Percentiles rank a stretch among this genome's conserved stretches.
phyloP scores from a whole-genome alignment of 129 eudicot species.

The Helianthus tuberosus region DNA sequence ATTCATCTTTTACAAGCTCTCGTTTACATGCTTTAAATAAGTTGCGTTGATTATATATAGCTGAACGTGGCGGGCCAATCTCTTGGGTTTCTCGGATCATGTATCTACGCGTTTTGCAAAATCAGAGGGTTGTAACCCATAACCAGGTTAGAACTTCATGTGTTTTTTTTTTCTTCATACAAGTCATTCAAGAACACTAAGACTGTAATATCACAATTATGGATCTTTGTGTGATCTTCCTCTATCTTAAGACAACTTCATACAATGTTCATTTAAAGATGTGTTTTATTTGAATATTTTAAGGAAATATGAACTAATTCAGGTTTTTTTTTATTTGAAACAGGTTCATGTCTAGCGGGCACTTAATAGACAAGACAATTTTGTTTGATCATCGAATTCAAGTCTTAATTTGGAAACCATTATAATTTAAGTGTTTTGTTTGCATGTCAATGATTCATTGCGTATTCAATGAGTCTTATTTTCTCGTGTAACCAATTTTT shows the following conservation, averaged over 20 bases:
- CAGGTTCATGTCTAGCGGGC: constrained; percentile 25
- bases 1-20: background rate
- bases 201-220: background rate
- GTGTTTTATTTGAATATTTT: background rate
- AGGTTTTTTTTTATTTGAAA: constrained; percentile 12
- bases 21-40: background rate
- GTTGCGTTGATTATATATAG: constrained; percentile 17
- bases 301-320: constrained; percentile 12
- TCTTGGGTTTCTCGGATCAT: constrained; percentile 57
- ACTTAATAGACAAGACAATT: constrained; percentile 22
- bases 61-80: constrained; percentile 49
- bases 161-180: background rate
- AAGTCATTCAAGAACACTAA: background rate
- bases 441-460: background rate
- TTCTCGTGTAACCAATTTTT: no score
- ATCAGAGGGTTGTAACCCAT: constrained; percentile 37
- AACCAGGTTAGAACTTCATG: constrained; percentile 4
- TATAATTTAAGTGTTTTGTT: background rate
- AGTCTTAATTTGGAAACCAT: constrained; percentile 7
- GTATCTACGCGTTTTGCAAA: constrained; percentile 49
- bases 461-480: background rate
- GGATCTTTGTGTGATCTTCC: background rate
- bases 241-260: background rate
- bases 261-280: no score
- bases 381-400: constrained; percentile 16